Percentiles rank a stretch among this genome's conserved stretches.
Evolutionary conservation across 495 filamentous ascomycete species (phyloP).

Genomic region (Tetracladium marchalianum): DNA sequence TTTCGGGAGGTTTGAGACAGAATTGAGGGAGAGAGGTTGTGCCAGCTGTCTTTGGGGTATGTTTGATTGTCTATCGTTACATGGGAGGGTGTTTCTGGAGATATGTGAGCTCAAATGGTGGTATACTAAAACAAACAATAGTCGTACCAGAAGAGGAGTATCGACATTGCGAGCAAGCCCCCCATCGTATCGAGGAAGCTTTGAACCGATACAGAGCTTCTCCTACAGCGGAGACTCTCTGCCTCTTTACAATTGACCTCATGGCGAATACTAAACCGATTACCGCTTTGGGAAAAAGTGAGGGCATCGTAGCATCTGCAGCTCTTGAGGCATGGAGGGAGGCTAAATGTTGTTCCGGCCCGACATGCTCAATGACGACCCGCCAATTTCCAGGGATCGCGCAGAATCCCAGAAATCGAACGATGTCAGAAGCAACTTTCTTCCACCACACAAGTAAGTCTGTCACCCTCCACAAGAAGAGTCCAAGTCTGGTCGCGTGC

Average conservation of each 20-base stretch:
- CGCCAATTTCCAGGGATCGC: too few species aligned
- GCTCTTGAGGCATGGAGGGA: too few species aligned
- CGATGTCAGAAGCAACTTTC: too few species aligned
- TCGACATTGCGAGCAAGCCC: constrained; percentile 13
- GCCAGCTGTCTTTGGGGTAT: constrained; percentile 72
- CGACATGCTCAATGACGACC: too few species aligned
- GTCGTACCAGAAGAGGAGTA: constrained; percentile 15
- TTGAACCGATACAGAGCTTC: constrained; percentile 14
- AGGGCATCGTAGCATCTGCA: too few species aligned
- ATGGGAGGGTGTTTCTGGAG: constrained; percentile 2
- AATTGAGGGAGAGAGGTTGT: constrained; percentile 70
- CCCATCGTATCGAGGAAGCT: constrained; percentile 1
- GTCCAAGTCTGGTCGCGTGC: too few species aligned
- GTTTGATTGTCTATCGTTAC: constrained; percentile 48
- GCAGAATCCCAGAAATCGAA: too few species aligned
- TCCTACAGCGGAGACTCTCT: constrained; percentile 4
- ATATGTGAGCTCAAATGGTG: constrained; percentile 5
- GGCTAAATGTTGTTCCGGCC: too few species aligned
- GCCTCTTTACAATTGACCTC: constrained; percentile 5
- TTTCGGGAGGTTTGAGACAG: constrained; percentile 59
- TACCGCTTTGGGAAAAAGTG: too few species aligned
- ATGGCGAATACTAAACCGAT: constrained; percentile 1
- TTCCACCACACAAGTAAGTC: too few species aligned
- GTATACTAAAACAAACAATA: not conserved
- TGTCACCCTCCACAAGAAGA: too few species aligned